Base-by-base conservation (phyloP, 306 rosid genomes). In the Dryas alaskensis region DNA sequence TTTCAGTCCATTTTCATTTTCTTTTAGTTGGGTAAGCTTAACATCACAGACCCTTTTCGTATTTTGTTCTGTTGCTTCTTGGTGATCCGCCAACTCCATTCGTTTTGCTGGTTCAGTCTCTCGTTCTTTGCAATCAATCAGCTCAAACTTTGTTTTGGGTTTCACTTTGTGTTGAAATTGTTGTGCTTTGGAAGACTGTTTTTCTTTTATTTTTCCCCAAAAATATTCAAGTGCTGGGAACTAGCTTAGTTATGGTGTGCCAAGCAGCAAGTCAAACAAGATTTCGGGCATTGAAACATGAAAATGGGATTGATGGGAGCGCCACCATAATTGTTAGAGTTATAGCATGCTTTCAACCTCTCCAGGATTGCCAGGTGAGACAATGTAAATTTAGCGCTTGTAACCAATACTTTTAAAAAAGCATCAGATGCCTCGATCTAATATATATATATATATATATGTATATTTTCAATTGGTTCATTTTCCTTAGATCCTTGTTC, bases 241-340 rank as follows among this genome's bases (percentile, higher is more conserved):
- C 88, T 95, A 46, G 67, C 47, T 57, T 27, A 95, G 99, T 92
- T 85, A 92, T 95, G 99, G 99, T 92, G 80, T 77, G 97, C 96
- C 99, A 95, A 95, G 95, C 99, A 82, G 99, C 99, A 48, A 81
- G 92, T 78, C 97, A 95, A 86, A 95, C 99, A 78, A 95, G 89
- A 95, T 95, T 95, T 88, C 89, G 99, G 86, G 97, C 99, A 81
- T 88, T 87, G 90, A 95, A 92, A 92, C 96, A 95, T 62, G 97
- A 90, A 76, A 95, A 81, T 85, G 99, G 98, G 86, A 85, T 69
- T 68, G 89, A 93, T 60, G 99, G 99, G 78, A 64, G 84, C 69
- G 82, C 97, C 76, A 87, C 98, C 86, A 95, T 95, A 43, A 84
- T 95, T 75, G 97, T 95, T 82, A 90, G 97, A 84, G 88, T 95